These are phyloP conservation scores for Alnus rubra DNA, from an alignment of 306 rosid genomes.

Conservation along the genomic window DNA sequence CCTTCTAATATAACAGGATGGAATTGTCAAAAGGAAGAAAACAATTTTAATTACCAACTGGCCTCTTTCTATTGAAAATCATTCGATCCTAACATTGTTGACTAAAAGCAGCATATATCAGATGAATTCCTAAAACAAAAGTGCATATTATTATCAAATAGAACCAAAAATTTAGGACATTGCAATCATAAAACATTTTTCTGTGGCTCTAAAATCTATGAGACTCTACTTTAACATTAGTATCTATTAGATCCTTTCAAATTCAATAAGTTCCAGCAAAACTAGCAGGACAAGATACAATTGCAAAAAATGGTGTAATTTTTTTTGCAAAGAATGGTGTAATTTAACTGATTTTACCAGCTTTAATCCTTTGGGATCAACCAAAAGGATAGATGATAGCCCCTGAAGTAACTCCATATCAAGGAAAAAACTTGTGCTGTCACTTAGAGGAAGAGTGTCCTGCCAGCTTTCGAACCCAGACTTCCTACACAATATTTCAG, in stretches of 20 bases:
- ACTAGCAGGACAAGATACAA: neutral
- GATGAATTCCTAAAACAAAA: neutral
- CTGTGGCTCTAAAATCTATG: neutral
- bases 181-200: neutral
- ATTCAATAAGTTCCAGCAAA: neutral
- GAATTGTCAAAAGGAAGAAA: neutral
- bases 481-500: conserved; percentile 43
- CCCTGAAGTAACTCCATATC: conserved; percentile 71
- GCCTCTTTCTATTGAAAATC: neutral
- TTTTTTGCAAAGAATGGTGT: neutral
- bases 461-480: conserved; percentile 57
- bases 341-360: conserved; percentile 40
- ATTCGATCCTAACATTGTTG: neutral
- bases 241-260: neutral
- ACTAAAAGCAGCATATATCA: neutral
- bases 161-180: neutral
- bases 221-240: neutral
- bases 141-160: neutral
- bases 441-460: conserved; percentile 59
- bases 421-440: conserved; percentile 57
- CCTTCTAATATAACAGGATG: neutral
- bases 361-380: conserved; percentile 41
- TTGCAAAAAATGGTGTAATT: neutral
- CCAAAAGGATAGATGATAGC: conserved; percentile 56
- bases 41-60: neutral